Base-by-base conservation (phyloP, 805 yeast genomes). In the Brettanomyces custersianus region DNA sequence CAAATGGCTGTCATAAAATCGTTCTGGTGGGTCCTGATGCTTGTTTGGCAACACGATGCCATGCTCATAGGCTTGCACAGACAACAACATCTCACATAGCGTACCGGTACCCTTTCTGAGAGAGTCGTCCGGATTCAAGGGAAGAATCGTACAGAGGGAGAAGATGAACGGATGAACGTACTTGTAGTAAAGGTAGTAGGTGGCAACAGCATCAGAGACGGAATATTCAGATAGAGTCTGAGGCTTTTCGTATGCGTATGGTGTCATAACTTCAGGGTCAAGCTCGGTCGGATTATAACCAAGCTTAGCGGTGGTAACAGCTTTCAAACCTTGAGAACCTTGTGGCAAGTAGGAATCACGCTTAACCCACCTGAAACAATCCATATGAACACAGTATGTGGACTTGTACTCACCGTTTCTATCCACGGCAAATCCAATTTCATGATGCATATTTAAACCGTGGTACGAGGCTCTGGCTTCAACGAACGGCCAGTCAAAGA, bases 191-290 rank as follows among this genome's bases (percentile, higher is more conserved):
- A 92, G 65, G 58, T 92, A 92, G 55, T 88, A 92, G 0, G 99
- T 92, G 4, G 98, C 98, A 27, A 94, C 98, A 10, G 99, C 99
- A 68, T 92, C 99, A 39, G 98, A 94, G 20, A 92, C 99, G 1
- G 98, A 94, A 58, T 92, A 92, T 54, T 94, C 98, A 0, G 98
- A 86, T 35, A 92, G 60, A 4, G 80, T 62, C 51, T 92, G 97
- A 1, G 99, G 98, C 48, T 81, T 75, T 50, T 88, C 95, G 46
- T 80, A 76, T 4, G 99, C 99, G 57, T 90, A 92, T 0, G 96
- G 96, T 0, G 96, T 87, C 99, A 92, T 92, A 34, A 88, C 64
- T 59, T 92, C 99, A 0, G 99, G 99, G 49, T 92, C 98, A 40
- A 92, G 66, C 59, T 92, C 98, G 12, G 88, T 79, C 4, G 99